Conservation (phyloP, 2,329 filamentous ascomycete species). For the Ophiocordyceps sinensis region DNA sequence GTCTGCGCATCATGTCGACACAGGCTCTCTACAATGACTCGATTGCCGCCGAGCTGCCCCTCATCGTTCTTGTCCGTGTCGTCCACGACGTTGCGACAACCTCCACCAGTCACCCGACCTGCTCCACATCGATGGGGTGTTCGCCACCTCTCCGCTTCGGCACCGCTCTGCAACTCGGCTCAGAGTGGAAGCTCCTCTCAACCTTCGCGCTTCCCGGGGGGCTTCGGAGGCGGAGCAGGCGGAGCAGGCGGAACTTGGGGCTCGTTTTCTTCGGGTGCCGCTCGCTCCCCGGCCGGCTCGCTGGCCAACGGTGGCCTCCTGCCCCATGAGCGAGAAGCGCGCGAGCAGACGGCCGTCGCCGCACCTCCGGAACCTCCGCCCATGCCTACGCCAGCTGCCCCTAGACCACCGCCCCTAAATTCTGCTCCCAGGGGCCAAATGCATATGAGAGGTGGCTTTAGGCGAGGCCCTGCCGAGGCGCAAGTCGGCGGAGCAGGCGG, state of each 20-base stretch:
- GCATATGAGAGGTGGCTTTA: neutral
- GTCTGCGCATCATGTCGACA: conserved; percentile 26
- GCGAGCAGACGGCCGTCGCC: conserved; percentile 10
- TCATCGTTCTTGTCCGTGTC: neutral
- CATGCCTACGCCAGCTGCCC: neutral
- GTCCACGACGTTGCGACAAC: neutral
- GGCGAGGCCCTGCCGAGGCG: neutral
- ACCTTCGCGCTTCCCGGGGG: conserved; percentile 11
- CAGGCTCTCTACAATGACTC: conserved; percentile 10
- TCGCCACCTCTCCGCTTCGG: conserved; percentile 15
- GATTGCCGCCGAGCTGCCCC: conserved; percentile 1
- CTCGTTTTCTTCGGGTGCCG: conserved; percentile 6
- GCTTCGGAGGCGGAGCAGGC: conserved; percentile 7
- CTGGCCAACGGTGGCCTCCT: conserved; percentile 13
- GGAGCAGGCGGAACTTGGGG: conserved; percentile 5
- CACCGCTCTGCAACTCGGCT: conserved; percentile 7
- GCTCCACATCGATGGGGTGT: conserved; percentile 3
- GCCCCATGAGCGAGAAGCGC: conserved; percentile 24
- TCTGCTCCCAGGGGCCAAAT: too few species aligned
- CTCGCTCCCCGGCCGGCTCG: conserved; percentile 1
- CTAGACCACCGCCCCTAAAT: neutral
- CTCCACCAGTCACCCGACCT: neutral
- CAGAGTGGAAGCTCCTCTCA: conserved; percentile 6
- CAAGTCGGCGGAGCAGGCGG: too few species aligned
- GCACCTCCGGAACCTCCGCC: conserved; percentile 2